Evolutionary conservation across 208 protist species (phyloP).

Genomic region (Acanthamoeba castellanii): DNA sequence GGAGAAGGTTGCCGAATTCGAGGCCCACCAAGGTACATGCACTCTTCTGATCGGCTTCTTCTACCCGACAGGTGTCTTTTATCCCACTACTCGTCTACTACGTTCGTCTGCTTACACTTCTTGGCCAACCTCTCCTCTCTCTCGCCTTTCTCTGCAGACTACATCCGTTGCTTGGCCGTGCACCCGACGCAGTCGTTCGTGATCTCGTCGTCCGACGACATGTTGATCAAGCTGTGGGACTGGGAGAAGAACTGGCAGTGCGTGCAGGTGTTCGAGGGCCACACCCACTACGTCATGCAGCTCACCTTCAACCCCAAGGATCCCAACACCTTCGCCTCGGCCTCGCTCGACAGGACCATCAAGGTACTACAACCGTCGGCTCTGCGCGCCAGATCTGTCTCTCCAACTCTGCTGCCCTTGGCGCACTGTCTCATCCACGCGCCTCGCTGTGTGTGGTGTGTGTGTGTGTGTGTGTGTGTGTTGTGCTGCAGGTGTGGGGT

Average conservation of each 20-base stretch:
- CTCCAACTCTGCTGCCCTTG: neutral
- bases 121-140: neutral
- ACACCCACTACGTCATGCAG: constrained; percentile 98
- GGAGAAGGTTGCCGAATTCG: constrained; percentile 97
- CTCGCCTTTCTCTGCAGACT: constrained; percentile 88
- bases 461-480: too few species aligned
- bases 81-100: neutral
- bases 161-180: constrained; percentile 97
- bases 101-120: neutral
- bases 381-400: constrained; percentile 94
- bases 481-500: constrained; percentile 93
- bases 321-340: constrained; percentile 97
- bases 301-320: constrained; percentile 99
- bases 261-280: constrained; percentile 96
- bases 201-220: constrained; percentile 98
- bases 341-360: constrained; percentile 97
- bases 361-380: constrained; percentile 90
- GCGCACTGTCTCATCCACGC: neutral
- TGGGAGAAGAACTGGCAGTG: constrained; percentile 97
- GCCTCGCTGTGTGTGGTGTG: too few species aligned
- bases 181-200: constrained; percentile 97
- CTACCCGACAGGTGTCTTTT: neutral
- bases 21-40: constrained; percentile 93
- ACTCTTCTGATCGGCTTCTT: neutral
- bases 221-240: constrained; percentile 98